Conservation (phyloP, 2,329 filamentous ascomycete species). For the Ilyonectria mors-panacis region DNA sequence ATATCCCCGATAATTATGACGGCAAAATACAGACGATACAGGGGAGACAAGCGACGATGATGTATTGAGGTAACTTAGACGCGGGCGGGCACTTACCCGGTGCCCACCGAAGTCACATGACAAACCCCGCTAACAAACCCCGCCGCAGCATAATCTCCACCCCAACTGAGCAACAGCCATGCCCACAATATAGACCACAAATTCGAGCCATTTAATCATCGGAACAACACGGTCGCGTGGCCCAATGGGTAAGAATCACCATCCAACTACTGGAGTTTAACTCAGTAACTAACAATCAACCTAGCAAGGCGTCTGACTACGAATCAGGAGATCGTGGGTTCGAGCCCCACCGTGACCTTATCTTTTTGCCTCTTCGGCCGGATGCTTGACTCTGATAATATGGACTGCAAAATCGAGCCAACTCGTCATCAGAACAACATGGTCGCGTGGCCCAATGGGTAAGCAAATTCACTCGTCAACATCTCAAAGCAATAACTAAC, state of each 20-base stretch:
- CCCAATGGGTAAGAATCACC: conserved; percentile 5
- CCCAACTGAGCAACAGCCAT: background rate
- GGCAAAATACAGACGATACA: no score
- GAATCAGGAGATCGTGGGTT: conserved; percentile 50
- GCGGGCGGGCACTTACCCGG: background rate
- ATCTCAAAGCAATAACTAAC: background rate
- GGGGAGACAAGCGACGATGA: background rate
- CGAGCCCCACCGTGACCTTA: conserved; percentile 25
- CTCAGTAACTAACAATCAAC: conserved; percentile 29
- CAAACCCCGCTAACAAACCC: background rate
- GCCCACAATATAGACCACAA: background rate
- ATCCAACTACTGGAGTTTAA: background rate
- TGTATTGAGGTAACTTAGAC: background rate
- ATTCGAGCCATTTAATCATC: background rate
- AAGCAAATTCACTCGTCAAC: background rate
- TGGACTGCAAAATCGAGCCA: background rate
- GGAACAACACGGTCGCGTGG: conserved; percentile 18
- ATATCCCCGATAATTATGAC: no score
- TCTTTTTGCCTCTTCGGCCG: background rate
- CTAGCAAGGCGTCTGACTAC: conserved; percentile 48
- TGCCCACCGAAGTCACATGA: background rate
- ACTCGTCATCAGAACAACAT: background rate
- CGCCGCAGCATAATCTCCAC: background rate
- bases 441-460: conserved; percentile 28
- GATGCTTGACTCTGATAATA: background rate